A percentile compares a stretch with the other conserved stretches of the same genome.
Evolutionary conservation across 306 rosid species (phyloP).

Genomic region (Castanopsis chinensis): DNA sequence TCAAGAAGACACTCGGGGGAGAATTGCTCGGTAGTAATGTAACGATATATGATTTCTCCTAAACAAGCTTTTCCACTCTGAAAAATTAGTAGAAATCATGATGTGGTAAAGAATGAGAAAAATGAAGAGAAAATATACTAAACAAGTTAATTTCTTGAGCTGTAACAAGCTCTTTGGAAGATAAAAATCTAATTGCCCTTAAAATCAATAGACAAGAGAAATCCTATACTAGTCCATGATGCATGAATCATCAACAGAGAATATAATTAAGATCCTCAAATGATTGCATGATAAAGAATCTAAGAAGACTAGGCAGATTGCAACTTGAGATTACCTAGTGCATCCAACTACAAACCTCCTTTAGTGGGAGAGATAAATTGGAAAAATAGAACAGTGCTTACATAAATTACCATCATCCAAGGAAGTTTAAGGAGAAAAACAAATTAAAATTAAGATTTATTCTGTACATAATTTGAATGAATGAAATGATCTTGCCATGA

Average conservation of each 20-base stretch:
- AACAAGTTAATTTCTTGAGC: background rate
- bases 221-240: background rate
- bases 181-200: background rate
- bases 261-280: background rate
- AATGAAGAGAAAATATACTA: background rate
- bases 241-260: background rate
- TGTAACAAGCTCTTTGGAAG: background rate
- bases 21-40: slow-evolving; percentile 36
- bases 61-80: slow-evolving; percentile 45
- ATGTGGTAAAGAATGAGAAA: background rate
- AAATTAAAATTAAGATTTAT: background rate
- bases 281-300: background rate
- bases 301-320: background rate
- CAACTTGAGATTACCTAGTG: background rate
- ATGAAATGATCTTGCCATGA: background rate
- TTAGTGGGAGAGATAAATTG: background rate
- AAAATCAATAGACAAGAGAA: background rate
- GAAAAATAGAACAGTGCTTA: background rate
- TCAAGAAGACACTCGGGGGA: slow-evolving; percentile 46
- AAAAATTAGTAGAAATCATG: background rate
- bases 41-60: slow-evolving; percentile 32
- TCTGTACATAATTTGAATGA: background rate
- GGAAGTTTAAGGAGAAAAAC: background rate
- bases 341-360: background rate
- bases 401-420: background rate